A percentile compares a stretch with the other conserved stretches of the same genome.
These are phyloP conservation scores for Stachybotrys echinatus DNA, from an alignment of 2,329 filamentous ascomycete genomes.

Conservation along the genomic window DNA sequence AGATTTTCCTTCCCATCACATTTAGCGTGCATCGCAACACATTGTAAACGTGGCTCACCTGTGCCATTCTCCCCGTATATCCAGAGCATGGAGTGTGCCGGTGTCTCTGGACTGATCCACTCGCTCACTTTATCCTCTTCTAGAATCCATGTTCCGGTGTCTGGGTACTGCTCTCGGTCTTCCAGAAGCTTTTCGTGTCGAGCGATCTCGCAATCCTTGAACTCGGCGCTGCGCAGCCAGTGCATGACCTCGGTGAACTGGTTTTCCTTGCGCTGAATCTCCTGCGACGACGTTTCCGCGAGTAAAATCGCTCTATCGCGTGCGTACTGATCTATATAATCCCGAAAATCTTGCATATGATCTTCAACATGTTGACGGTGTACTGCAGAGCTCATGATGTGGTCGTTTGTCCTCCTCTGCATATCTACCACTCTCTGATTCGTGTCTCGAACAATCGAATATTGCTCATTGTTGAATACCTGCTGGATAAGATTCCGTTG, in stretches of 20 bases:
- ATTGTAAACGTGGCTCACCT: too few species aligned
- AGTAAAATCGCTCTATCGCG: neutral
- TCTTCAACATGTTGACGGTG: too few species aligned
- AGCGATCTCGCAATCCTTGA: neutral
- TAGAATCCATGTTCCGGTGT: constrained; percentile 5
- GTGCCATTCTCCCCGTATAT: constrained; percentile 7
- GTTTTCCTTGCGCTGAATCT: constrained; percentile 1
- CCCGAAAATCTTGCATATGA: neutral
- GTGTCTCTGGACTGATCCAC: constrained; percentile 4
- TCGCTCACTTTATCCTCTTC: neutral
- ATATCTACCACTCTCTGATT: neutral
- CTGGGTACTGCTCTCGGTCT: neutral
- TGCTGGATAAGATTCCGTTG: neutral
- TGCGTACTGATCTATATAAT: neutral
- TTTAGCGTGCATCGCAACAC: too few species aligned
- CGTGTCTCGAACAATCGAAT: neutral
- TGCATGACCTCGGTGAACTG: neutral
- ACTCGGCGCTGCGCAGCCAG: constrained; percentile 4
- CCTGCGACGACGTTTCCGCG: neutral
- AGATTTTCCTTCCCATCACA: constrained; percentile 29
- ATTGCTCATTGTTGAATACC: neutral
- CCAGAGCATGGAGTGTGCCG: constrained; percentile 4
- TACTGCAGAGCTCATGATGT: neutral
- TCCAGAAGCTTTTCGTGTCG: neutral
- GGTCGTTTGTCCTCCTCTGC: neutral